Percentiles rank a stretch among this genome's conserved stretches.
phyloP scores from a whole-genome alignment of 208 protist species.

The Trypanosoma melophagium region DNA sequence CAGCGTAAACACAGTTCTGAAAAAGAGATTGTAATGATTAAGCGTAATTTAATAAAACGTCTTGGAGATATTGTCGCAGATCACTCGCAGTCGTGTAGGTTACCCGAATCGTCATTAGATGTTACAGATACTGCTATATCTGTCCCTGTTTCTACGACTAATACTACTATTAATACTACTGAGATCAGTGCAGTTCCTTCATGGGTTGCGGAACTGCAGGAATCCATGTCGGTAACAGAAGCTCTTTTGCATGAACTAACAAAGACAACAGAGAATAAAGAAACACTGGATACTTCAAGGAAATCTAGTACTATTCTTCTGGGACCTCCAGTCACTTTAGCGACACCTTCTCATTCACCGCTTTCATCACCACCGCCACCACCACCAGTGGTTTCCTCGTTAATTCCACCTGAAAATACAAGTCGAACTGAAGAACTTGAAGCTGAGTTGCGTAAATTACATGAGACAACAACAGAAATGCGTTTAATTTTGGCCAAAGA shows the following conservation, averaged over 20 bases:
- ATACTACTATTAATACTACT: background rate
- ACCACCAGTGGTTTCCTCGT: background rate
- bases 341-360: background rate
- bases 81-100: background rate
- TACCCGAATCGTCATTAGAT: background rate
- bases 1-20: background rate
- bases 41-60: background rate
- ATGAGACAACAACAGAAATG: constrained; percentile 36
- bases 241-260: constrained; percentile 9
- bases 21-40: background rate
- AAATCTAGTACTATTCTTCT: background rate
- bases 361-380: background rate
- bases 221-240: constrained; percentile 4
- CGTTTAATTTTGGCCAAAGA: constrained; percentile 47
- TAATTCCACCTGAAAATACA: background rate
- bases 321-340: background rate
- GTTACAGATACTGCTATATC: background rate
- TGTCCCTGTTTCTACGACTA: too few relatives aligned
- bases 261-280: background rate
- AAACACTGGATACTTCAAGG: background rate
- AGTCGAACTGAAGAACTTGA: constrained; percentile 12
- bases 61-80: background rate
- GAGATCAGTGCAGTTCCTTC: background rate
- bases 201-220: constrained; percentile 21
- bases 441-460: constrained; percentile 13